A percentile compares a stretch with the other conserved stretches of the same genome.
Conservation (phyloP, 1,139 yeast genomes). For the Kodamaea fungicola region DNA sequence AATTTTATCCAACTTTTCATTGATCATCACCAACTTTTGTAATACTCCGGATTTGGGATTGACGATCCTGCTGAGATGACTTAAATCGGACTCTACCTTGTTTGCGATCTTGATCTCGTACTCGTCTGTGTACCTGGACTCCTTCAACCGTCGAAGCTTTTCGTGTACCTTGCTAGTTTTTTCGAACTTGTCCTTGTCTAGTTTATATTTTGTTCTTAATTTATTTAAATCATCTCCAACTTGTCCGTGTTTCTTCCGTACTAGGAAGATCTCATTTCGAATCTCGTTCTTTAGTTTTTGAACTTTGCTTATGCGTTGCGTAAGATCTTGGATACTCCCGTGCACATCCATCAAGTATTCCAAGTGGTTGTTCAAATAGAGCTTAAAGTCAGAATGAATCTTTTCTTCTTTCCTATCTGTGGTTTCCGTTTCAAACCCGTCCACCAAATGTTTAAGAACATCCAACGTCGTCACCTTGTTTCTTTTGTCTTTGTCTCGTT, state of each 20-base stretch:
- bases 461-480: slow-evolving; percentile 33
- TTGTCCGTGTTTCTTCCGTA: slow-evolving; percentile 33
- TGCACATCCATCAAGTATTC: slow-evolving; percentile 34
- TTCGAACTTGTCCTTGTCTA: slow-evolving; percentile 21
- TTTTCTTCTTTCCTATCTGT: slow-evolving; percentile 8
- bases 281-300: slow-evolving; percentile 40
- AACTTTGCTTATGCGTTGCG: slow-evolving; percentile 31
- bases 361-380: slow-evolving; percentile 28
- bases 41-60: slow-evolving; percentile 41
- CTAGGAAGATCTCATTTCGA: slow-evolving; percentile 36
- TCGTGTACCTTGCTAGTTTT: slow-evolving; percentile 16
- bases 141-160: slow-evolving; percentile 5
- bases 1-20: slow-evolving; percentile 26
- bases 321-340: slow-evolving; percentile 39
- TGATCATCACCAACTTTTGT: slow-evolving; percentile 31
- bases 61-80: slow-evolving; percentile 17
- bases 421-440: slow-evolving; percentile 16
- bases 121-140: not conserved
- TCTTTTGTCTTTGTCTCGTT: slow-evolving; percentile 23
- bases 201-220: slow-evolving; percentile 29
- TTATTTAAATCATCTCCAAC: slow-evolving; percentile 40
- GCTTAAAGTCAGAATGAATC: slow-evolving; percentile 30
- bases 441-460: slow-evolving; percentile 32
- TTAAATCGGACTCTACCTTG: slow-evolving; percentile 12
- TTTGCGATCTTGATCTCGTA: slow-evolving; percentile 4